These are phyloP conservation scores for Nitzschia palea DNA, from an alignment of 108 stramenopile genomes.

Conservation along the genomic window DNA sequence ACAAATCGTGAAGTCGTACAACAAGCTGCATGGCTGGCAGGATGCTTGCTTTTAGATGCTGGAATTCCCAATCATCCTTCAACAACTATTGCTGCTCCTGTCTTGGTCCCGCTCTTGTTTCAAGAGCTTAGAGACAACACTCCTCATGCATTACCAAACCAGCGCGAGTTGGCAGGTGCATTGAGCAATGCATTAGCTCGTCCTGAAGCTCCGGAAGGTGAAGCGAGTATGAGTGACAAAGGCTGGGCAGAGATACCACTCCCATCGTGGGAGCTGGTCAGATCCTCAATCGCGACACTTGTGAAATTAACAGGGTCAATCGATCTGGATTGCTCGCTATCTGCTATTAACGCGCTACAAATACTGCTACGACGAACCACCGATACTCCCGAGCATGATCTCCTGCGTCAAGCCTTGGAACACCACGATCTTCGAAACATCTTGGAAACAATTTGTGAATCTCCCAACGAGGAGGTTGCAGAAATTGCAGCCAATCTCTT, in stretches of 20 bases:
- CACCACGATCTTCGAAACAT: slow-evolving; percentile 11
- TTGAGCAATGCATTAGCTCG: slow-evolving; percentile 28
- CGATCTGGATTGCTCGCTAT: slow-evolving; percentile 26
- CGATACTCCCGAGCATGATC: neutral
- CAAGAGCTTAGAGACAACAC: slow-evolving; percentile 5
- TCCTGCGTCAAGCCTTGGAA: neutral
- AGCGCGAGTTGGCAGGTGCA: slow-evolving; percentile 26
- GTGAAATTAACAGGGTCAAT: slow-evolving; percentile 18
- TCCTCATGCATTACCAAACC: slow-evolving; percentile 10
- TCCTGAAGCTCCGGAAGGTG: slow-evolving; percentile 2
- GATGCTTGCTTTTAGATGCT: slow-evolving; percentile 36
- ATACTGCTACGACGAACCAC: slow-evolving; percentile 3
- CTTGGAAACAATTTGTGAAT: slow-evolving; percentile 26
- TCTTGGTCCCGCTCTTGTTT: slow-evolving; percentile 26
- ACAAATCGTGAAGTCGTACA: slow-evolving; percentile 12
- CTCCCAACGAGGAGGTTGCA: slow-evolving; percentile 7
- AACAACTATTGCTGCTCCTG: slow-evolving; percentile 25
- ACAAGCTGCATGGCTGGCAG: slow-evolving; percentile 32
- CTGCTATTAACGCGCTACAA: slow-evolving; percentile 10
- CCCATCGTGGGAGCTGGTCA: neutral
- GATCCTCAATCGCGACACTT: slow-evolving; percentile 4
- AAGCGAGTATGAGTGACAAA: neutral
- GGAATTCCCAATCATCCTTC: slow-evolving; percentile 32
- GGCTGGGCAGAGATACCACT: neutral
- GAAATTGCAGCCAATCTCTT: slow-evolving; percentile 28